Percentiles rank a stretch among this genome's conserved stretches.
These are phyloP conservation scores for Mrakiaceae sp. DNA, from an alignment of 1,284 basidiomycete genomes.

Conservation along the genomic window DNA sequence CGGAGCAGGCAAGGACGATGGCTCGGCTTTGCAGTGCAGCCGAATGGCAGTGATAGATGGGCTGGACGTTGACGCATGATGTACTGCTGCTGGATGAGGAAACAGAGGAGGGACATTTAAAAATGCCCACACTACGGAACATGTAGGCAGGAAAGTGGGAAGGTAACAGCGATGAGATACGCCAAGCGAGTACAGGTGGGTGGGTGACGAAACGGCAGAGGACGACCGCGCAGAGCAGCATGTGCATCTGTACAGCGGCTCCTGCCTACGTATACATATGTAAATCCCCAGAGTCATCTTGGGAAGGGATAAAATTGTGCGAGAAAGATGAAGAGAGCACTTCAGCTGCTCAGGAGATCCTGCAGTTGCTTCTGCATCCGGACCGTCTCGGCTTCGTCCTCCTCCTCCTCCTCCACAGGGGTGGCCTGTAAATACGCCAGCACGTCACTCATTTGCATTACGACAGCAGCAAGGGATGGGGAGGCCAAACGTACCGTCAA, in stretches of 20 bases:
- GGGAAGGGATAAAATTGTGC: not conserved
- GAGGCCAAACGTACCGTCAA: constrained; percentile 54
- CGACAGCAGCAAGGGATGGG: not conserved
- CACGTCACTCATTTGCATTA: not conserved
- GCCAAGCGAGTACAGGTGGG: not conserved
- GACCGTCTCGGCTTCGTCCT: constrained; percentile 67
- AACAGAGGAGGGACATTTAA: no score
- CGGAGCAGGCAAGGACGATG: no score
- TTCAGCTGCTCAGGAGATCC: constrained; percentile 62
- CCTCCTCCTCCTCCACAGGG: constrained; percentile 34
- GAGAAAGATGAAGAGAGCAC: constrained; percentile 43
- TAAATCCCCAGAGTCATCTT: not conserved
- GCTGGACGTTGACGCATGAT: no score
- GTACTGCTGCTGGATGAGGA: no score
- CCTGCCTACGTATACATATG: not conserved
- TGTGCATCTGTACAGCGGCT: no score
- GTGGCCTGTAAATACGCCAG: not conserved
- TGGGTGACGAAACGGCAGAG: not conserved
- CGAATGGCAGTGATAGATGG: no score
- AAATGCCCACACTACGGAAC: no score
- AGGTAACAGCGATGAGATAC: not conserved
- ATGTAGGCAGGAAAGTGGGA: no score
- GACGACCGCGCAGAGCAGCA: no score
- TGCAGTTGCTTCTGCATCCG: constrained; percentile 74
- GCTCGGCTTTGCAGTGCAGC: no score